A percentile compares a stretch with the other conserved stretches of the same genome.
Evolutionary conservation across 2,329 filamentous ascomycete species (phyloP).

Genomic region (Nemania bipapillata): DNA sequence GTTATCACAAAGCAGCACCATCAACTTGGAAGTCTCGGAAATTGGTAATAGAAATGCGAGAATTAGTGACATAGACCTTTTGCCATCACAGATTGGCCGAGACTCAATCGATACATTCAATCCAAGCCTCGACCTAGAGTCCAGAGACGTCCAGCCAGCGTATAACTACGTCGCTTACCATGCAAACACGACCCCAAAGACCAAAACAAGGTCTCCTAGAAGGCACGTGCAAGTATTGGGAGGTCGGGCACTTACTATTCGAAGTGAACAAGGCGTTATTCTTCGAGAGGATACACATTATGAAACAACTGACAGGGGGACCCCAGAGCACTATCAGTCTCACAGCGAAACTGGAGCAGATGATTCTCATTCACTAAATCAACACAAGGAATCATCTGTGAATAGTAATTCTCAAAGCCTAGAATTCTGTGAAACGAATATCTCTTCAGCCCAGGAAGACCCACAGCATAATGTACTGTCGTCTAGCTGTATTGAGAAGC

Average conservation of each 20-base stretch:
- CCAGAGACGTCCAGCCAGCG: constrained; percentile 38
- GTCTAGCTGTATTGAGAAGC: not conserved
- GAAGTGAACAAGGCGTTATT: constrained; percentile 51
- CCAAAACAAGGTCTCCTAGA: constrained; percentile 45
- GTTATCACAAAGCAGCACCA: constrained; percentile 35
- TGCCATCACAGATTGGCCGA: constrained; percentile 50
- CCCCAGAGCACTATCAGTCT: constrained; percentile 19
- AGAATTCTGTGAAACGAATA: not conserved
- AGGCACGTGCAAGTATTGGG: constrained; percentile 47
- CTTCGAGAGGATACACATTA: constrained; percentile 45
- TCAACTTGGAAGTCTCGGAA: constrained; percentile 32
- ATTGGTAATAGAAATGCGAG: constrained; percentile 32
- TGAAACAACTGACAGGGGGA: constrained; percentile 31
- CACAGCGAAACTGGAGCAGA: constrained; percentile 10
- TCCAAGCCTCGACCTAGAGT: constrained; percentile 48
- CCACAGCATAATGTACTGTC: not conserved
- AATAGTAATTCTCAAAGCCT: not conserved
- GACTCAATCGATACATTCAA: constrained; percentile 50
- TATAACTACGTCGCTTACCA: constrained; percentile 46
- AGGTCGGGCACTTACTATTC: constrained; percentile 47
- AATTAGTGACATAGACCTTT: constrained; percentile 49
- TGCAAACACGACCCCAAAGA: constrained; percentile 41
- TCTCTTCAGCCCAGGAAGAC: not conserved
- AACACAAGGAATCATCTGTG: not conserved
- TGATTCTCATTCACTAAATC: constrained; percentile 1